Base-by-base conservation (phyloP, 768 basidiomycete genomes). In the Boletus subcaerulescens region DNA sequence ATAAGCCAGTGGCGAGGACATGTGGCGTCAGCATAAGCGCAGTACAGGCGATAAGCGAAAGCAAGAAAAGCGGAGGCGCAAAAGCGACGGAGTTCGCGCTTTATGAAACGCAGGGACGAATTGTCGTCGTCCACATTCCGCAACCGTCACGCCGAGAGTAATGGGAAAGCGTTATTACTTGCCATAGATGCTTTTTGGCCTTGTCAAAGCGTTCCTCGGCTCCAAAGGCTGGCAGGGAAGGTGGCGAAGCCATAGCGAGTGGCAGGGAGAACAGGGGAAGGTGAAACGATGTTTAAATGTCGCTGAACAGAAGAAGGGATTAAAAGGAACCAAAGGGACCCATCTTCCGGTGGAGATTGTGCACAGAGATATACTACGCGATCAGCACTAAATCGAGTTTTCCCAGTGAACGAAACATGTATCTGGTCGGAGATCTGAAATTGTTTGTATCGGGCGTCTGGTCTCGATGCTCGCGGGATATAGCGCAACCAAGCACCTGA, bases 311-410 rank as follows among this genome's bases (percentile, higher is more conserved):
- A 52, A 57, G 53, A 51, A 55, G 64, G 65, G 56, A 62, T 68
- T 69, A 70, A 71, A 70, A 67, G 57, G 68, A 62, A 55, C 35
- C 50, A 65, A 58, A 55, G 48, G 62, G 61, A 52, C 50, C 47
- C 55, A 57, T 65, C 67, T 63, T 51, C 61, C 67, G 67, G 70
- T 70, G 58, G 67, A 69, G 65, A 70, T 72, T 72, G 64, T 71
- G 65, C 63, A 71, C 67, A 67, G 71, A 73, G 71, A 73, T 73
- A 71, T 67, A 72, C 68, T 70, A 73, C 70, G 70, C 62, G 70
- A 71, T 73, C 70, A 73, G 62, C 60, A 62, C 71, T 67, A 71
- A 71, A 69, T 65, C 65, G 64, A 71, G 60, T 66, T 64, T 72
- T 71, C 58, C 71, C 65, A 61, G 59, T 65, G 62, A 68, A 58